These are phyloP conservation scores for Leishmania tarentolae DNA, from an alignment of 208 protist genomes.

Conservation along the genomic window DNA sequence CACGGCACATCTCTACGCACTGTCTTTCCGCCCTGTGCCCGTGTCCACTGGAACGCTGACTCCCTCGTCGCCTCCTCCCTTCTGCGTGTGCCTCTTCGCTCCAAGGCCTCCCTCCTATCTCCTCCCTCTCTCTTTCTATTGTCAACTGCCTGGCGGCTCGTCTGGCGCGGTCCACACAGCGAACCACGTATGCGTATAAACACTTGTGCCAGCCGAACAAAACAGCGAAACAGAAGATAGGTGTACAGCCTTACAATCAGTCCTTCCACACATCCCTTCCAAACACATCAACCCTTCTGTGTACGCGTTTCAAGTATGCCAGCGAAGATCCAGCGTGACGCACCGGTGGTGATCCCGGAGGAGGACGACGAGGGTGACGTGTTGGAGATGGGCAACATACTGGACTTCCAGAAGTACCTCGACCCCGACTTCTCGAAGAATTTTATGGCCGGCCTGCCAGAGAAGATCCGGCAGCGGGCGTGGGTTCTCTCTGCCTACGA, in stretches of 20 bases:
- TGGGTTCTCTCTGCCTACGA: slow-evolving; percentile 77
- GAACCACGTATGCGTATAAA: not conserved
- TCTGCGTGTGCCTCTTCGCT: not conserved
- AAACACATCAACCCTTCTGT: not conserved
- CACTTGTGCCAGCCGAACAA: not conserved
- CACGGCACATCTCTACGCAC: not conserved
- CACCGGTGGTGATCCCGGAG: slow-evolving; percentile 21
- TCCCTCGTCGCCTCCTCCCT: not conserved
- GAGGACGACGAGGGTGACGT: slow-evolving; percentile 48
- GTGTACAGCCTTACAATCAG: not conserved
- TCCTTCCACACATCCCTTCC: slow-evolving; percentile 11
- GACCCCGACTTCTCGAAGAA: slow-evolving; percentile 78
- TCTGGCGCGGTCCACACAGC: not conserved
- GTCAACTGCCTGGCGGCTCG: not conserved
- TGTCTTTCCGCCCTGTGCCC: not conserved
- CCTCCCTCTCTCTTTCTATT: not conserved
- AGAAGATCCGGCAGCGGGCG: slow-evolving; percentile 80
- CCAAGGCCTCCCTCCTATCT: not conserved
- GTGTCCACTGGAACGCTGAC: not conserved
- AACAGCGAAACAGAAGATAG: not conserved
- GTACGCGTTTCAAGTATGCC: slow-evolving; percentile 35
- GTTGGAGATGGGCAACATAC: slow-evolving; percentile 35
- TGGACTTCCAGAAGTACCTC: slow-evolving; percentile 63
- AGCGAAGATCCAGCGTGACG: slow-evolving; percentile 37
- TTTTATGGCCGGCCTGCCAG: slow-evolving; percentile 82